Evolutionary conservation across 2,329 filamentous ascomycete genomes (phyloP).

Genomic region (Verticillium zaregamsianum): DNA sequence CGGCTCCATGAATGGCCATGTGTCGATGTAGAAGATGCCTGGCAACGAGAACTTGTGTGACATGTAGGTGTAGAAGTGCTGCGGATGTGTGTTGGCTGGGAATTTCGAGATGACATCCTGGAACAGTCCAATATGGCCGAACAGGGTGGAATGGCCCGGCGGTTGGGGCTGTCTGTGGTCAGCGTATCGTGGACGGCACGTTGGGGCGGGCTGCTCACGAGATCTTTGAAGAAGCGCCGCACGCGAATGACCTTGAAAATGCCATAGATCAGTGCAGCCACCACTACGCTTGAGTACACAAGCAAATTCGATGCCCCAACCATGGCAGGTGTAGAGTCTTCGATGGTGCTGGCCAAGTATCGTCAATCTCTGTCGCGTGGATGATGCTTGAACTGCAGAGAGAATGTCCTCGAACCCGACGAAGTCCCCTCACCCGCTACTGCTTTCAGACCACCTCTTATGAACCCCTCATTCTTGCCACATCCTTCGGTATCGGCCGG

Average conservation of each 20-base stretch:
- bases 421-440: neutral
- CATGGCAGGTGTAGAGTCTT: neutral
- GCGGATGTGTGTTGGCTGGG: conserved; percentile 18
- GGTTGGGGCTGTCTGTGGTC: conserved; percentile 3
- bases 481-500: neutral
- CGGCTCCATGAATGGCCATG: conserved; percentile 21
- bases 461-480: neutral
- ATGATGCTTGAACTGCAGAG: too few relatives aligned
- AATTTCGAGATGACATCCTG: conserved; percentile 10
- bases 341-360: neutral
- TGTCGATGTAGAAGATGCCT: conserved; percentile 26
- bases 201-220: conserved; percentile 2
- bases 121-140: conserved; percentile 16
- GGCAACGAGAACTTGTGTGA: conserved; percentile 18
- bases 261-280: conserved; percentile 6
- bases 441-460: neutral
- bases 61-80: conserved; percentile 17
- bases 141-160: conserved; percentile 16
- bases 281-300: neutral
- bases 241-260: conserved; percentile 4
- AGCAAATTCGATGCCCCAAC: conserved; percentile 3
- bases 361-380: neutral
- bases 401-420: neutral
- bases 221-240: conserved; percentile 6
- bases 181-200: neutral